phyloP scores from a whole-genome alignment of 2,329 filamentous ascomycete species.

The Graphilbum sp. region DNA sequence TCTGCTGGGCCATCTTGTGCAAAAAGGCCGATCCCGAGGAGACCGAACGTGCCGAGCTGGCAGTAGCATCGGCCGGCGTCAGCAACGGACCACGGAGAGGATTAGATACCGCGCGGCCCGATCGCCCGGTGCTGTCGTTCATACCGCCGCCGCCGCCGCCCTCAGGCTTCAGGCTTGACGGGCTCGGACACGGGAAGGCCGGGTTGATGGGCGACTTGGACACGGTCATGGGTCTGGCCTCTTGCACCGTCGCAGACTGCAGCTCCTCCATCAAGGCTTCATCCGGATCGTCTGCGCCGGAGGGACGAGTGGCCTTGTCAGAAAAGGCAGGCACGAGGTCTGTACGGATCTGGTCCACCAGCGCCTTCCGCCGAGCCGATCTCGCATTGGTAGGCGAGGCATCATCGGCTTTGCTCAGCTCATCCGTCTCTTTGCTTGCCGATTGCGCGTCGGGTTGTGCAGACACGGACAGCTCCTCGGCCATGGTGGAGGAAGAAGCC shows the following conservation, averaged over 20 bases:
- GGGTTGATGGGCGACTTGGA: conserved; percentile 70
- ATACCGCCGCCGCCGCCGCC: not conserved
- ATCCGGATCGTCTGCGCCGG: conserved; percentile 38
- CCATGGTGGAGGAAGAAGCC: no score
- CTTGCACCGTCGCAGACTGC: conserved; percentile 62
- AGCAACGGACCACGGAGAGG: conserved; percentile 28
- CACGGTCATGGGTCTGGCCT: conserved; percentile 66
- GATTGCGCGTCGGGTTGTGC: no score
- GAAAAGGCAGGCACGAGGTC: conserved; percentile 20
- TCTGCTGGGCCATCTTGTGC: conserved; percentile 36
- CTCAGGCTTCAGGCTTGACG: conserved; percentile 10
- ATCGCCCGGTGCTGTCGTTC: conserved; percentile 9
- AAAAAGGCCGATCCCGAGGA: conserved; percentile 41
- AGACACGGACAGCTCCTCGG: not conserved
- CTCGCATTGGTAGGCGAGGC: conserved; percentile 14
- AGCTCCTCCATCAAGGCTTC: conserved; percentile 76
- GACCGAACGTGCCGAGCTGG: conserved; percentile 32
- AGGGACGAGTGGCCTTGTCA: no score
- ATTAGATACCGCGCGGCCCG: conserved; percentile 32
- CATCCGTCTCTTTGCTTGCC: no score
- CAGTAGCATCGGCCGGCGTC: conserved; percentile 27
- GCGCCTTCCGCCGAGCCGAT: conserved; percentile 18
- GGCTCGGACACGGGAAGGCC: conserved; percentile 28
- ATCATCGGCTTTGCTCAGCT: conserved; percentile 11
- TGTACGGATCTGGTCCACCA: conserved; percentile 39